phyloP scores from a whole-genome alignment of 257 asterid species.

The Handroanthus guayacan region DNA sequence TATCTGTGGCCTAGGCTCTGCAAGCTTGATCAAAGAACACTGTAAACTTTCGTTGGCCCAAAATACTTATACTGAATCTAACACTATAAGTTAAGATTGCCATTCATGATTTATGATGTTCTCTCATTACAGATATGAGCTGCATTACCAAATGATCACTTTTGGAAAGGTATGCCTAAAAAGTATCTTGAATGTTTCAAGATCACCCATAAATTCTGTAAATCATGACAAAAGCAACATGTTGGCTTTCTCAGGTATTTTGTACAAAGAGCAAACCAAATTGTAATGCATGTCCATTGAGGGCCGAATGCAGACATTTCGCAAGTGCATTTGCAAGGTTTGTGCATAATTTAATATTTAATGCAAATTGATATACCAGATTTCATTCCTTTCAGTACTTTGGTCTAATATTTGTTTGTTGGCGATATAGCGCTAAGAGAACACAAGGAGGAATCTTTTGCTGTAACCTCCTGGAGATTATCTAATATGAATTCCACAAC shows the following conservation, averaged over 20 bases:
- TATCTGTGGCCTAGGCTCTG: slow-evolving; percentile 80
- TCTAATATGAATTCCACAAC: background rate
- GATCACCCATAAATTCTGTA: slow-evolving; percentile 1
- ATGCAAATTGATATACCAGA: slow-evolving; percentile 9
- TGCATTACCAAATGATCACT: slow-evolving; percentile 85
- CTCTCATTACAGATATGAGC: slow-evolving; percentile 66
- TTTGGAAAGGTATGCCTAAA: slow-evolving; percentile 70
- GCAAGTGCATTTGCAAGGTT: slow-evolving; percentile 86
- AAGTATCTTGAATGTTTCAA: slow-evolving; percentile 12
- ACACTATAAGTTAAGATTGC: slow-evolving; percentile 5
- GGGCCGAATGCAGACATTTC: slow-evolving; percentile 80
- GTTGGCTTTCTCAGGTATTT: slow-evolving; percentile 59
- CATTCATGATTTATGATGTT: slow-evolving; percentile 32
- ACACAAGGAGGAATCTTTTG: slow-evolving; percentile 1
- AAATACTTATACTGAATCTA: background rate
- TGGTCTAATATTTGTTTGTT: background rate
- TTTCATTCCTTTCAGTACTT: slow-evolving; percentile 15
- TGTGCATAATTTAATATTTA: slow-evolving; percentile 29
- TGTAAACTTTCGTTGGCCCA: slow-evolving; percentile 45
- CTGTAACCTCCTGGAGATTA: slow-evolving; percentile 22
- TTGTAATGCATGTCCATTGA: slow-evolving; percentile 88
- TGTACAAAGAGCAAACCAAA: slow-evolving; percentile 85
- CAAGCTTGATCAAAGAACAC: slow-evolving; percentile 70
- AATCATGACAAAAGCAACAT: slow-evolving; percentile 16
- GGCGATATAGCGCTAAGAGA: slow-evolving; percentile 8